Evolutionary conservation across 148 eudicot species (phyloP), one percentile per base, ranked within the genome.

Genomic region (Rhododendron williamsianum): DNA sequence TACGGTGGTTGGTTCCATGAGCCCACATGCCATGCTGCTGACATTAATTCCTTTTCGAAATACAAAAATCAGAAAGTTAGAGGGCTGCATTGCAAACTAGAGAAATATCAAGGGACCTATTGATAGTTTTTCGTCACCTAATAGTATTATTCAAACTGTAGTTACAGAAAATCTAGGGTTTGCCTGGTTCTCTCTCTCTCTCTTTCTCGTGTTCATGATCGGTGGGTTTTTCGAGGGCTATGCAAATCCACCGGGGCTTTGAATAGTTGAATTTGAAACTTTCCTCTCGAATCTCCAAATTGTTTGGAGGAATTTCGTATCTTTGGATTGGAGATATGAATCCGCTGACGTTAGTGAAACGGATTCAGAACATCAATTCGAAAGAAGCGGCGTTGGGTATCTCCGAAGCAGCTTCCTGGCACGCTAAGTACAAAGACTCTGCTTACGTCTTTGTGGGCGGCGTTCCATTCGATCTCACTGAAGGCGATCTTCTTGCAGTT

Each of bases 371-470:
- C 21, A 91, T 96, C 9, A 96, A 94, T 81, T 90, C 94, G 5
- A 93, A 87, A 80, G 99, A 96, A 90, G 94, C 95, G 9, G 87
- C 88, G 38, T 89, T 96, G 54, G 98, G 99, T 46, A 94, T 96
- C 48, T 96, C 99, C 0, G 99, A 96, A 49, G 89, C 91, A 33
- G 98, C 99, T 67, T 96, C 99, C 0, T 96, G 99, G 99, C 99
- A 96, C 58, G 98, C 97, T 8, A 93, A 89, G 76, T 96, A 96
- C 87, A 96, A 91, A 78, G 97, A 94, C 52, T 93, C 98, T 0
- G 98, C 99, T 80, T 96, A 96, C 81, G 95, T 96, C 36, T 96
- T 88, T 78, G 95, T 91, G 6, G 97, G 99, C 23, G 99, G 99
- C 9, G 87, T 96, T 38, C 98, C 99, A 4, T 96, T 90, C 45